Evolutionary conservation across 1,284 basidiomycete species (phyloP).

Genomic region (Fomitopsis betulina): DNA sequence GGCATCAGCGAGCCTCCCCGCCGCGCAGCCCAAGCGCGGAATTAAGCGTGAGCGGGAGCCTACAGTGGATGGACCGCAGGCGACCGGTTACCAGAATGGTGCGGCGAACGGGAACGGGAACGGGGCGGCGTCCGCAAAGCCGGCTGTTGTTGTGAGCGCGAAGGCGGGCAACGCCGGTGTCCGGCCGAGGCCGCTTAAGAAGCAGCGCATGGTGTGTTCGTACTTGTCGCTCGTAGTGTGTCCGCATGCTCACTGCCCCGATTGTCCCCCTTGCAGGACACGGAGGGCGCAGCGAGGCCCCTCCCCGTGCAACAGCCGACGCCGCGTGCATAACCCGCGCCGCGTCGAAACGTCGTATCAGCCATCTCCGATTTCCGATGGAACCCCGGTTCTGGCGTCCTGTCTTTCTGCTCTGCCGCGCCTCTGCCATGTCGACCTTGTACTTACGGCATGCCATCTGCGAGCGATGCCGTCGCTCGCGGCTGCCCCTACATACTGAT

Average conservation of each 20-base stretch:
- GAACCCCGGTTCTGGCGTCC: slow-evolving; percentile 1
- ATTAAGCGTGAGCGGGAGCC: slow-evolving; percentile 40
- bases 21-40: slow-evolving; percentile 33
- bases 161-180: slow-evolving; percentile 44
- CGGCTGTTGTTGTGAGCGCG: slow-evolving; percentile 31
- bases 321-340: slow-evolving; percentile 26
- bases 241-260: neutral
- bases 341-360: neutral
- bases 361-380: slow-evolving; percentile 1
- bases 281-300: slow-evolving; percentile 35
- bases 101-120: slow-evolving; percentile 1
- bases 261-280: slow-evolving; percentile 25
- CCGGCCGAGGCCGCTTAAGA: slow-evolving; percentile 70
- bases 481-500: neutral
- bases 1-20: slow-evolving; percentile 18
- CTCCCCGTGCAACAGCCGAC: slow-evolving; percentile 43
- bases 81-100: neutral
- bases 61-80: slow-evolving; percentile 11
- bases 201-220: slow-evolving; percentile 63
- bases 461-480: neutral
- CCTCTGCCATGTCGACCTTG: too few relatives aligned
- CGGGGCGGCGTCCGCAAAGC: slow-evolving; percentile 12
- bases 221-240: neutral
- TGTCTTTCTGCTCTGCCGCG: neutral
- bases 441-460: neutral